A percentile compares a stretch with the other conserved stretches of the same genome.
These are phyloP conservation scores for Paraphaeosphaeria sporulosa DNA, from an alignment of 2,329 filamentous ascomycete species.

Conservation along the genomic window DNA sequence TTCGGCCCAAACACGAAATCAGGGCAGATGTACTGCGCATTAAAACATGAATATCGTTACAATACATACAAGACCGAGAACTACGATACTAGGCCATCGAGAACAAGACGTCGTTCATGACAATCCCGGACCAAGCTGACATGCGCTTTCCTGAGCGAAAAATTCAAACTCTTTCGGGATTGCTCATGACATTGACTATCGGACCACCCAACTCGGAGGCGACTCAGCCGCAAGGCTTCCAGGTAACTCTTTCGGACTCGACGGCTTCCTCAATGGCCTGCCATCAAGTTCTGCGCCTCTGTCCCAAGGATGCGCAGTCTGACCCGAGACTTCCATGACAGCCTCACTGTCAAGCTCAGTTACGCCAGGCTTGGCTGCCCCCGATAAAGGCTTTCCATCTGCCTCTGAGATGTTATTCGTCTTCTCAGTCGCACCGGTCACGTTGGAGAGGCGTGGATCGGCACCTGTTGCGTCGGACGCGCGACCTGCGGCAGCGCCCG, in stretches of 20 bases:
- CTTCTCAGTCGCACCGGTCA: not conserved
- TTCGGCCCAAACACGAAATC: too few relatives aligned
- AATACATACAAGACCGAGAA: not conserved
- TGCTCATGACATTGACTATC: not conserved
- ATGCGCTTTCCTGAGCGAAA: not conserved
- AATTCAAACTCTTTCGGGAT: too few relatives aligned
- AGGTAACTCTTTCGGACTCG: conserved; percentile 4
- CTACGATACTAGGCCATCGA: too few relatives aligned
- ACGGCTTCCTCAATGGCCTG: conserved; percentile 4
- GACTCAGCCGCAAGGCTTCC: conserved; percentile 6
- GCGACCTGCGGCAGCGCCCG: not conserved
- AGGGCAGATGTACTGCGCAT: too few relatives aligned
- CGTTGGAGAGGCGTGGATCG: conserved; percentile 7
- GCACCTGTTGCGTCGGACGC: conserved; percentile 1
- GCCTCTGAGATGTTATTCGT: conserved; percentile 3
- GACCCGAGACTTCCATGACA: conserved; percentile 5
- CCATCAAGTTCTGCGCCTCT: conserved; percentile 6
- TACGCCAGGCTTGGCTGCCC: conserved; percentile 8
- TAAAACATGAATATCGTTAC: not conserved
- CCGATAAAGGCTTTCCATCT: conserved; percentile 5
- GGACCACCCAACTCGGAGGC: conserved; percentile 4
- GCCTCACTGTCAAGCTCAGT: conserved; percentile 8
- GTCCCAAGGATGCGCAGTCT: conserved; percentile 9
- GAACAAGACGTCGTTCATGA: not conserved
- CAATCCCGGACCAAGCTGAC: not conserved